A percentile compares a stretch with the other conserved stretches of the same genome.
Evolutionary conservation across 2,329 filamentous ascomycete genomes (phyloP).

Genomic region (Capronia epimyces): DNA sequence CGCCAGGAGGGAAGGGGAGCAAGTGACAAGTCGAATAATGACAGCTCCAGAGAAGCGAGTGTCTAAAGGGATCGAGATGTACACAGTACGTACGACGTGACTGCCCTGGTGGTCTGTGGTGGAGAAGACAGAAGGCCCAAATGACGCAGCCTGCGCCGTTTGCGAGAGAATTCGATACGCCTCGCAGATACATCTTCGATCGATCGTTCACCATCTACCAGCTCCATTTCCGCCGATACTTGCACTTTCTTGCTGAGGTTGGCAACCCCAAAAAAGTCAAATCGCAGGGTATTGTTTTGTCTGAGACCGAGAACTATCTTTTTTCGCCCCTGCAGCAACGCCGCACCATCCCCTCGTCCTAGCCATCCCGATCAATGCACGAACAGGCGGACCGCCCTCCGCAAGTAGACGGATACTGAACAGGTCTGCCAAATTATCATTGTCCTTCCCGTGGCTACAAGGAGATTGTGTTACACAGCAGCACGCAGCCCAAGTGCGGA

Average conservation of each 20-base stretch:
- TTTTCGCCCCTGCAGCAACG: constrained; percentile 1
- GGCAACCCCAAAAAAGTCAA: constrained; percentile 8
- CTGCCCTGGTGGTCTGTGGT: not conserved
- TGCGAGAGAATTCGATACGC: not conserved
- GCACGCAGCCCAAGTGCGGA: not conserved
- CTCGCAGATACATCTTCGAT: not conserved
- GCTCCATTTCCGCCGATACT: constrained; percentile 9
- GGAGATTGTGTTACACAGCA: constrained; percentile 18
- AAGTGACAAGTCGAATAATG: constrained; percentile 2
- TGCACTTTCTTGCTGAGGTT: constrained; percentile 15
- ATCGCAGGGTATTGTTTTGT: not conserved
- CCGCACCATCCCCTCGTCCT: constrained; percentile 1
- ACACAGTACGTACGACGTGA: not conserved
- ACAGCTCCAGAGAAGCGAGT: not conserved
- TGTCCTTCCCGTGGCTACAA: not conserved
- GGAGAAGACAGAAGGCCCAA: not conserved
- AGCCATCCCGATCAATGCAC: constrained; percentile 5
- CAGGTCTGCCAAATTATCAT: constrained; percentile 4
- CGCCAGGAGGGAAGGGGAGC: not conserved
- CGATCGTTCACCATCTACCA: not conserved
- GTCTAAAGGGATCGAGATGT: not conserved
- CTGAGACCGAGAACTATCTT: not conserved
- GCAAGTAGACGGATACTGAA: constrained; percentile 1
- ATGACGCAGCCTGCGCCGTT: constrained; percentile 1
- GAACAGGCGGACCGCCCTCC: not conserved